Evolutionary conservation across 306 rosid species (phyloP).

Genomic region (Acacia crassicarpa): DNA sequence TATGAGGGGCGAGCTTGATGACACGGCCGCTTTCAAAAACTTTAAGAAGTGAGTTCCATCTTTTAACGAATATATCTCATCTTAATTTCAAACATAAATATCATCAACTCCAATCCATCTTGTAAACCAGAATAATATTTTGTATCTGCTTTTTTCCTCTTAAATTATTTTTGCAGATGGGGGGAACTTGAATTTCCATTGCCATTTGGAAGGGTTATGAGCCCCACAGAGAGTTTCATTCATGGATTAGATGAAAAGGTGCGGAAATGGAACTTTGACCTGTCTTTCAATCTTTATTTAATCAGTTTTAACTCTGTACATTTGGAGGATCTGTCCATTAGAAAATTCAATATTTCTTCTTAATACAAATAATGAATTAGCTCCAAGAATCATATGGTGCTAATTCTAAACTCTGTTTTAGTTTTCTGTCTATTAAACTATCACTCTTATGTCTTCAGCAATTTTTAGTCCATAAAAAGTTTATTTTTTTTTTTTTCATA

Average conservation of each 20-base stretch:
- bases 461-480: not conserved
- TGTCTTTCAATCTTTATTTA: not conserved
- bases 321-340: not conserved
- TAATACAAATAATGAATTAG: not conserved
- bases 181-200: conserved; percentile 81
- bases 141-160: not conserved
- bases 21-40: conserved; percentile 97
- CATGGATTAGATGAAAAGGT: conserved; percentile 98
- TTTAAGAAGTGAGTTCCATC: conserved; percentile 73
- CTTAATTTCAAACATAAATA: conserved; percentile 20
- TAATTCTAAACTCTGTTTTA: not conserved
- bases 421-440: not conserved
- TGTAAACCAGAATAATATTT: conserved; percentile 9
- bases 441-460: not conserved
- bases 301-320: not conserved
- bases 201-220: conserved; percentile 99
- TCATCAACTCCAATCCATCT: conserved; percentile 11
- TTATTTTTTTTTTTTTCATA: not conserved
- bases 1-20: conserved; percentile 98
- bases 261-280: conserved; percentile 18
- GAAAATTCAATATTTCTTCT: not conserved
- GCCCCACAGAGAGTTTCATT: conserved; percentile 72
- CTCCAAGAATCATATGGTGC: not conserved
- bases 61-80: conserved; percentile 5
- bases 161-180: conserved; percentile 58